A percentile compares a stretch with the other conserved stretches of the same genome.
Conservation (phyloP, 495 filamentous ascomycete genomes). For the Trichoderma gamsii region DNA sequence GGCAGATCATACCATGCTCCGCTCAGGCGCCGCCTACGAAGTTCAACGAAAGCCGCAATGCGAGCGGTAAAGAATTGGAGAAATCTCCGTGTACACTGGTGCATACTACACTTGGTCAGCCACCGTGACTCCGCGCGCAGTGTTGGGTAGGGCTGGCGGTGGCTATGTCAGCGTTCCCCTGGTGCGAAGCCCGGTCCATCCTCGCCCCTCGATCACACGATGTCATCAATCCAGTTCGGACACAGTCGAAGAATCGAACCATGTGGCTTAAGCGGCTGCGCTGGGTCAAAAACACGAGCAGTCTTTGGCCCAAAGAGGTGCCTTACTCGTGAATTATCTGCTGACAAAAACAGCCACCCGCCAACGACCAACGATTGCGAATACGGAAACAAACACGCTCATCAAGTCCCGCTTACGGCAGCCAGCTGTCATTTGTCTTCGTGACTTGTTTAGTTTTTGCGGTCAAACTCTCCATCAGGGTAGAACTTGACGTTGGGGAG, state of each 20-base stretch:
- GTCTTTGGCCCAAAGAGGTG: too few relatives aligned
- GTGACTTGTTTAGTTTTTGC: background rate
- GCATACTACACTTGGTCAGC: background rate
- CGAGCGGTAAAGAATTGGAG: background rate
- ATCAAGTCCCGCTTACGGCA: background rate
- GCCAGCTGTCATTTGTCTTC: background rate
- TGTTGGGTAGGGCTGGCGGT: background rate
- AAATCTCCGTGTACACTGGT: background rate
- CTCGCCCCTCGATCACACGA: background rate
- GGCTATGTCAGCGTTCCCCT: conserved; percentile 6
- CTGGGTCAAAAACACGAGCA: background rate
- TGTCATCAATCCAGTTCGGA: background rate
- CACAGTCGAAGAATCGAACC: background rate
- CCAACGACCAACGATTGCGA: background rate
- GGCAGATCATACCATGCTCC: background rate
- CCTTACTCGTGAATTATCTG: background rate
- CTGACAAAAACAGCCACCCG: background rate
- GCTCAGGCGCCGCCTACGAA: background rate
- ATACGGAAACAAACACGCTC: background rate
- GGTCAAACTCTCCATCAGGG: background rate
- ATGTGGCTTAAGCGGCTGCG: background rate
- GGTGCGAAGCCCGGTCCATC: background rate
- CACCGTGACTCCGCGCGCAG: background rate
- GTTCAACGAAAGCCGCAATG: background rate
- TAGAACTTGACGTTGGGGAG: background rate